Evolutionary conservation across 306 rosid species (phyloP).

Genomic region (Gleditsia sinensis): DNA sequence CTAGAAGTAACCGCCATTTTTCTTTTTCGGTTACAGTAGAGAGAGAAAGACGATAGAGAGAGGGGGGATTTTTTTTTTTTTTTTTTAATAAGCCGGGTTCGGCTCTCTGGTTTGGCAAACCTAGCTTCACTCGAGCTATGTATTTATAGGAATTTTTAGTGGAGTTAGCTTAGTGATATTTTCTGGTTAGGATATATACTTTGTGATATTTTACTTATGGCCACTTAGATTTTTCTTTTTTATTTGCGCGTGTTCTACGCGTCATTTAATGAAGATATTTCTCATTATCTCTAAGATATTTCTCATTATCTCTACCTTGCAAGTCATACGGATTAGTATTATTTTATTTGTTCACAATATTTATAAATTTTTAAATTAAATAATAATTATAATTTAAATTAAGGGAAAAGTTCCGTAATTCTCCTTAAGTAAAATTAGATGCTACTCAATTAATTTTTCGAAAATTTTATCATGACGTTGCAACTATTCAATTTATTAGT

Average conservation of each 20-base stretch:
- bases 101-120: conserved; percentile 62
- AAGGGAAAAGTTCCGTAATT: too few relatives aligned
- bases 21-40: background rate
- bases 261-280: background rate
- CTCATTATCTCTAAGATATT: too few relatives aligned
- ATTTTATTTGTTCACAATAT: too few relatives aligned
- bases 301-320: too few relatives aligned
- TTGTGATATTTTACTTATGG: background rate
- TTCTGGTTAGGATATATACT: background rate
- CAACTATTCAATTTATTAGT: too few relatives aligned
- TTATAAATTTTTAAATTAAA: too few relatives aligned
- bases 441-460: too few relatives aligned
- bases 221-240: background rate
- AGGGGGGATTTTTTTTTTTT: background rate
- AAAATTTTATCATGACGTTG: too few relatives aligned
- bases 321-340: too few relatives aligned
- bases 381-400: too few relatives aligned
- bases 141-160: conserved; percentile 49
- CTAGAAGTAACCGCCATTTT: conserved; percentile 70
- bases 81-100: conserved; percentile 22
- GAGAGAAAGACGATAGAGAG: background rate
- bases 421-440: too few relatives aligned
- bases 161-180: conserved; percentile 27
- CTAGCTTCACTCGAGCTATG: conserved; percentile 40
- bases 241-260: background rate